Conservation (phyloP, 331 rosid genomes). For the Spiraea crenata region DNA sequence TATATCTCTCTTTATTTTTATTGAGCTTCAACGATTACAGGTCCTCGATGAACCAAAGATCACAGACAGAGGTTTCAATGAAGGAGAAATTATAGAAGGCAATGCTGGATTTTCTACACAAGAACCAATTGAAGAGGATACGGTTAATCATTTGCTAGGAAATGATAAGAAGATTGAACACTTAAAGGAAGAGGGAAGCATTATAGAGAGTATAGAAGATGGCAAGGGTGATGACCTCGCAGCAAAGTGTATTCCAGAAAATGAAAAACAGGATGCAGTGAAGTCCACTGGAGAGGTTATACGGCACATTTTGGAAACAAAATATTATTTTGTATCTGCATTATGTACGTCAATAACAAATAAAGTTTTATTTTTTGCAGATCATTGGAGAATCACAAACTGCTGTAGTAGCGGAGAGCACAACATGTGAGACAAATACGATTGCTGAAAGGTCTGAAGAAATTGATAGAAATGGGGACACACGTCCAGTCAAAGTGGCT, state of each 20-base stretch:
- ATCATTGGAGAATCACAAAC: constrained; percentile 16
- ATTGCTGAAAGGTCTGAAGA: constrained; percentile 5
- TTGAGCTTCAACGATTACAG: constrained; percentile 29
- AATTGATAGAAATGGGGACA: background rate
- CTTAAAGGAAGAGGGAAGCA: constrained; percentile 24
- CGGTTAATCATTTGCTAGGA: constrained; percentile 7
- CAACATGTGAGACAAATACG: constrained; percentile 8
- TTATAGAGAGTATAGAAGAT: constrained; percentile 20
- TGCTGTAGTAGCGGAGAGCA: constrained; percentile 14
- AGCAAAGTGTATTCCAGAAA: constrained; percentile 22
- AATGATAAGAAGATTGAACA: constrained; percentile 18
- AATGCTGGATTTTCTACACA: constrained; percentile 5
- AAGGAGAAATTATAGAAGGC: constrained; percentile 15
- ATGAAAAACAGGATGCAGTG: constrained; percentile 17
- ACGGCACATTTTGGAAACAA: background rate
- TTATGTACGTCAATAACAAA: background rate
- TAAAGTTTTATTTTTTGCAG: constrained; percentile 17
- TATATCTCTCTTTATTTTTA: background rate
- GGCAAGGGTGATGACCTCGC: constrained; percentile 14
- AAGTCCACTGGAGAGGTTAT: constrained; percentile 29
- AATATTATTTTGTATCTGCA: background rate
- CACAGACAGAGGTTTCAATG: constrained; percentile 8
- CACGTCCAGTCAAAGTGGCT: background rate
- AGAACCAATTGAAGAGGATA: constrained; percentile 29
- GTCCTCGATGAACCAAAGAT: constrained; percentile 15